Evolutionary conservation across 192 early-diverging fungal species (phyloP), one percentile per base, ranked within the genome.

Genomic region (Coemansia sp.): DNA sequence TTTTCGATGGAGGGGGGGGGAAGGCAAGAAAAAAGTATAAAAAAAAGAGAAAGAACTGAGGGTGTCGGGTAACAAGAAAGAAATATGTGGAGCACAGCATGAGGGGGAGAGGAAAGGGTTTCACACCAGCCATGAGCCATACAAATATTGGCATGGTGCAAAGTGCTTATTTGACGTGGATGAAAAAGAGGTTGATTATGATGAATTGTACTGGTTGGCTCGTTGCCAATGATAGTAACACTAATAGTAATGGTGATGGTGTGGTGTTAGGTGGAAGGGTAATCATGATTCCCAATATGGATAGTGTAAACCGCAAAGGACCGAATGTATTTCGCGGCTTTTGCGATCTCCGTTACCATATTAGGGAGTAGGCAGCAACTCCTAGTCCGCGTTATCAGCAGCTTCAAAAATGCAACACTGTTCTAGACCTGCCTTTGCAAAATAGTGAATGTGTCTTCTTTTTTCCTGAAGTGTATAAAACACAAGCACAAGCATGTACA

Each of bases 251-350:
- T 49, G 3, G 48, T 49, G 20, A 49, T 49, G 48, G 48, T 49
- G 48, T 49, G 48, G 20, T 49, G 20, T 20, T 18, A n/a, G 60
- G 26, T 62, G 51, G 51, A 59, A 55, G 58, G 69, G 69, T 41
- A 64, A 71, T 71, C 45, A 45, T 26, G 18, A 71, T 71, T 63
- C 63, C 57, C 62, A 60, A 60, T 64, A 71, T 71, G 57, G 69
- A 59, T 36, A 64, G 36, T 34, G 62, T 49, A 10, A 57, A 60
- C 68, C n/a, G n/a, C 48, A 49, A 49, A 49, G 4, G 16, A 49
- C 16, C 6, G 20, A 21, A 49, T 6, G 48, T 49, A 21, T 49
- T 49, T 18, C 48, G 20, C 48, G 48, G 48, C 48, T 49, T 49
- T 49, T 49, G 48, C 20, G 48, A 21, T 49, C 48, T 3, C 48